Conservation (phyloP, 2,329 filamentous ascomycete genomes). For the Trichophyton verrucosum region DNA sequence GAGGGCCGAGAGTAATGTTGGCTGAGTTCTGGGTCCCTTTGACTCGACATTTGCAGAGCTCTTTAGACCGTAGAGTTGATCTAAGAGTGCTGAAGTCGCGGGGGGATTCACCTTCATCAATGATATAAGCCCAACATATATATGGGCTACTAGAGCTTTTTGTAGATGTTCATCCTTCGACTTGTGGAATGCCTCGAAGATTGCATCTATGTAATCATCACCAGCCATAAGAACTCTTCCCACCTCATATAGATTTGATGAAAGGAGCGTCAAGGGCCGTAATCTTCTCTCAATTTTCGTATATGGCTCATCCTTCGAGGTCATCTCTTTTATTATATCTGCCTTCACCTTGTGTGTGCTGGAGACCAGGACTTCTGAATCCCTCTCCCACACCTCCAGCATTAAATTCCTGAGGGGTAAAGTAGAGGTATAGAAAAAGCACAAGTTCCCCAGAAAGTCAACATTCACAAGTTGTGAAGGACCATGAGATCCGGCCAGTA, state of each 20-base stretch:
- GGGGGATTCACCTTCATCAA: conserved; percentile 54
- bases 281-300: conserved; percentile 19
- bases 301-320: conserved; percentile 11
- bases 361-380: conserved; percentile 23
- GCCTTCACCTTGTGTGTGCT: conserved; percentile 28
- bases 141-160: conserved; percentile 56
- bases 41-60: conserved; percentile 52
- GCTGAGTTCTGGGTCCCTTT: conserved; percentile 26
- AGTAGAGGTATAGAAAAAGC: conserved; percentile 54
- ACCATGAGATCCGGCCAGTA: conserved; percentile 36
- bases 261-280: conserved; percentile 28
- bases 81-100: conserved; percentile 62
- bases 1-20: conserved; percentile 65
- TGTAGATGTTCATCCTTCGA: conserved; percentile 51
- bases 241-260: conserved; percentile 30
- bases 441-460: conserved; percentile 56
- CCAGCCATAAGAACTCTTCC: conserved; percentile 62
- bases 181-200: conserved; percentile 41
- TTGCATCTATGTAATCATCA: conserved; percentile 72
- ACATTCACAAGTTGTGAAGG: conserved; percentile 46
- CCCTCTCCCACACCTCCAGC: conserved; percentile 37
- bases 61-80: conserved; percentile 74
- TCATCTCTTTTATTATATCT: conserved; percentile 22
- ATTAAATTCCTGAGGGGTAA: conserved; percentile 41
- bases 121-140: conserved; percentile 63